Percentiles rank a stretch among this genome's conserved stretches.
phyloP scores from a whole-genome alignment of 1,284 basidiomycete species.

The Phellinidium pouzarii region DNA sequence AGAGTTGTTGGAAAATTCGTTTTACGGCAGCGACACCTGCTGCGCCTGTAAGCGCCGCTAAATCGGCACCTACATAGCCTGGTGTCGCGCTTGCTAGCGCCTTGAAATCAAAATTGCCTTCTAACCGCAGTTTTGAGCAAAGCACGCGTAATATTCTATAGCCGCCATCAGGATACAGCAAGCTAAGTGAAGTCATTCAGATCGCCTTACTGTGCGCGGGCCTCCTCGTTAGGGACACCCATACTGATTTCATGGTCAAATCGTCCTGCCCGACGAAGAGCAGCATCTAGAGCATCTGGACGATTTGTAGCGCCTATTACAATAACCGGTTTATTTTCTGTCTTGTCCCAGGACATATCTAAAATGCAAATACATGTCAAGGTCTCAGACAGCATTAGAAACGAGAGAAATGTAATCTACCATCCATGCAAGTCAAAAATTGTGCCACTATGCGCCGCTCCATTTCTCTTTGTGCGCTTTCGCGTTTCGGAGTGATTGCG shows the following conservation, averaged over 20 bases:
- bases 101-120: constrained; percentile 78
- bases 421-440: constrained; percentile 96
- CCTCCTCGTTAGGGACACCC: constrained; percentile 91
- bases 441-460: constrained; percentile 96
- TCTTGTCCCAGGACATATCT: constrained; percentile 92
- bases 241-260: constrained; percentile 98
- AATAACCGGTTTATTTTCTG: constrained; percentile 82
- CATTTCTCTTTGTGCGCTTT: constrained; percentile 97
- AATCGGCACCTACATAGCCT: constrained; percentile 94
- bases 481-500: constrained; percentile 94
- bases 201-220: constrained; percentile 72
- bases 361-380: constrained; percentile 24
- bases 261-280: constrained; percentile 85
- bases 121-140: constrained; percentile 66
- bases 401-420: constrained; percentile 33
- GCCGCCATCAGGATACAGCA: constrained; percentile 2
- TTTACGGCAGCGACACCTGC: constrained; percentile 96
- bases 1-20: constrained; percentile 85
- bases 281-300: constrained; percentile 91
- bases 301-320: constrained; percentile 96
- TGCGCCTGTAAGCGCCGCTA: constrained; percentile 85
- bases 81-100: constrained; percentile 89
- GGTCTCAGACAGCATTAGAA: constrained; percentile 1
- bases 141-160: constrained; percentile 76
- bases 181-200: background rate